Evolutionary conservation across 257 asterid species (phyloP).

Genomic region (Solanum habrochaites): DNA sequence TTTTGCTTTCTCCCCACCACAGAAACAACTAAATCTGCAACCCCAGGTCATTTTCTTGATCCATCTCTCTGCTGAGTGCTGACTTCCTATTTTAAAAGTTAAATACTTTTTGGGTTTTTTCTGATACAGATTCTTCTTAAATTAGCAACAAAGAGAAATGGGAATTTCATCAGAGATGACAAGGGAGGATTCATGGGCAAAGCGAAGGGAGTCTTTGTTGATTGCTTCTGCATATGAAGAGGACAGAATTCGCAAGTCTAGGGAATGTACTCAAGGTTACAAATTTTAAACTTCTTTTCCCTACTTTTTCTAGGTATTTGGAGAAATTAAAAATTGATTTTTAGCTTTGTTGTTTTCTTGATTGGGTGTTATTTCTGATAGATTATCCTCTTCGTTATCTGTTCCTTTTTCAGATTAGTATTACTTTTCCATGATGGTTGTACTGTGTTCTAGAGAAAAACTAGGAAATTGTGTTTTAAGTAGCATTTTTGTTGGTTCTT

Average conservation of each 20-base stretch:
- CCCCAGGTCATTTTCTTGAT: background rate
- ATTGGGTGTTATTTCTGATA: background rate
- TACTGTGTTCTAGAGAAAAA: background rate
- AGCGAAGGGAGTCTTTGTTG: slow-evolving; percentile 8
- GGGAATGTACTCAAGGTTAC: slow-evolving; percentile 27
- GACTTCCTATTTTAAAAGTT: background rate
- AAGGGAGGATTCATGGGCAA: background rate
- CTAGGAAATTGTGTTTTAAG: background rate
- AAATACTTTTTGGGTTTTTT: background rate
- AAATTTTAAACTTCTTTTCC: fast-evolving
- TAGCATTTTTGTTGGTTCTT: background rate
- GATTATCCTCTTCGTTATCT: background rate
- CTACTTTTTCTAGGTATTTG: background rate
- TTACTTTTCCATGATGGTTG: background rate
- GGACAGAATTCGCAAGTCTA: slow-evolving; percentile 21
- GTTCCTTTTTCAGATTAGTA: background rate
- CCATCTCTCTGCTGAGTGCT: background rate
- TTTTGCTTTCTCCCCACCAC: background rate
- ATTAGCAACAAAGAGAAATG: background rate
- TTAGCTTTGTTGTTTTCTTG: background rate
- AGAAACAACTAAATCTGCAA: background rate
- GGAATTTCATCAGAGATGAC: slow-evolving; percentile 8
- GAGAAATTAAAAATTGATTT: background rate
- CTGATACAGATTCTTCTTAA: background rate
- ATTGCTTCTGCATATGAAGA: slow-evolving; percentile 28